Evolutionary conservation across 78 protist species (phyloP).

Genomic region (Dictyostelium brefeldianum): DNA sequence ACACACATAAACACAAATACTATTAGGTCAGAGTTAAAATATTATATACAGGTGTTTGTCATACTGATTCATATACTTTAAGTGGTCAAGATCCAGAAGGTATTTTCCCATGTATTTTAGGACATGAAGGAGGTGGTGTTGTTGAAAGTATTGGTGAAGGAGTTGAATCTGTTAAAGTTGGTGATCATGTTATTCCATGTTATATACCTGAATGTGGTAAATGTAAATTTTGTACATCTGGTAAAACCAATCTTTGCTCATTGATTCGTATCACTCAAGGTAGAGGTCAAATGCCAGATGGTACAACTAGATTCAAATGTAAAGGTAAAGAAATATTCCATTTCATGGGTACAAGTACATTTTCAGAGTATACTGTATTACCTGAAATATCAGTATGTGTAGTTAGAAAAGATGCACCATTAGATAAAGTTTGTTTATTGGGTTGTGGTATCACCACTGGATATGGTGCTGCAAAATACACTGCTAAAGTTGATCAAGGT

Average conservation of each 20-base stretch:
- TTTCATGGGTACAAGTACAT: conserved; percentile 92
- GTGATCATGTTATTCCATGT: conserved; percentile 94
- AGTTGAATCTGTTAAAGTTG: conserved; percentile 85
- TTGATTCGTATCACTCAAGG: conserved; percentile 91
- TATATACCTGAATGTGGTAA: conserved; percentile 90
- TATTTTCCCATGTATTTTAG: conserved; percentile 93
- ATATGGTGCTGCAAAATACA: conserved; percentile 90
- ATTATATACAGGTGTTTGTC: conserved; percentile 92
- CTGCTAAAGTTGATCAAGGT: conserved; percentile 85
- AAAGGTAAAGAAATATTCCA: conserved; percentile 89
- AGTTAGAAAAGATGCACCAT: conserved; percentile 82
- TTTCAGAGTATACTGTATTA: conserved; percentile 94
- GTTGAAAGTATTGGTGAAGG: conserved; percentile 97
- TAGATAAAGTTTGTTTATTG: conserved; percentile 86
- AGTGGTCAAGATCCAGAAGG: conserved; percentile 90
- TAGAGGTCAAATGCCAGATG: conserved; percentile 94
- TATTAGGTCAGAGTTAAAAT: conserved; percentile 89
- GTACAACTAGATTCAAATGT: conserved; percentile 89
- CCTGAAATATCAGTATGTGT: conserved; percentile 92
- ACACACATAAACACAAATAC: neutral
- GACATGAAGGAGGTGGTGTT: conserved; percentile 97
- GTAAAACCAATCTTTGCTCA: conserved; percentile 94
- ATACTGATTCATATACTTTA: conserved; percentile 95
- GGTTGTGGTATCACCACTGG: conserved; percentile 86
- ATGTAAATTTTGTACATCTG: conserved; percentile 89